Base-by-base conservation (phyloP, 768 basidiomycete genomes). In the Glaciozyma antarctica region DNA sequence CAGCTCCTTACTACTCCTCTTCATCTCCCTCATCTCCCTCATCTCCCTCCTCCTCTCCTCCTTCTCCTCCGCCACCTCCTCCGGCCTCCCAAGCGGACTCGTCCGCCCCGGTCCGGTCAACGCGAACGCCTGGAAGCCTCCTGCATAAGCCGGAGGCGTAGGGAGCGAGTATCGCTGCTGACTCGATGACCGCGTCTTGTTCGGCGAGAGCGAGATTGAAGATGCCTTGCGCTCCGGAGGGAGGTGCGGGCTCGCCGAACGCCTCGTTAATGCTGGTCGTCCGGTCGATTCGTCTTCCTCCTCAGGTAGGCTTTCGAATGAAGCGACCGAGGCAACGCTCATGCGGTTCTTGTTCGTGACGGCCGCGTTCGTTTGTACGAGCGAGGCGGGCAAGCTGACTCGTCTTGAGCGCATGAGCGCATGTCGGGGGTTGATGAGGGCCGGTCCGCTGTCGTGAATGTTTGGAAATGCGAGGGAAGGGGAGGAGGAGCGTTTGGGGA, bases 251-350 rank as follows among this genome's bases (percentile, higher is more conserved):
- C 21, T n/a, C 24, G 3, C 48, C 16, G 21, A 34, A 21, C 52
- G 44, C 19, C 30, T 51, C 34, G 19, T 38, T 17, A 21, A 38
- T 16, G 45, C 24, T 22, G 15, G 47, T 30, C 59, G 63, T 9
- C 51, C 41, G 38, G 49, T 49, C 5, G 22, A 34, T 26, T 51
- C 47, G 22, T 62, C 64, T 2, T 51, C 65, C 47, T 69, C 71
- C 53, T 73, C 69, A 5, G 63, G 63, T 45, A 72, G 54, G 47
- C 64, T 66, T 8, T 65, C 71, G 38, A 70, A 69, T 62, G 71
- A 72, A 17, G 64, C 30, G 19, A 69, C 63, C 38, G 63, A 63
- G 16, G 68, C 71, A 43, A 54, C n/a, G 24, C 47, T 49, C 52
- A 61, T 47, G 6, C 61, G 51, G 19, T 53, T 54, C 19, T 19